These are phyloP conservation scores for Lactarius trivialis DNA, from an alignment of 768 basidiomycete species.

Conservation along the genomic window DNA sequence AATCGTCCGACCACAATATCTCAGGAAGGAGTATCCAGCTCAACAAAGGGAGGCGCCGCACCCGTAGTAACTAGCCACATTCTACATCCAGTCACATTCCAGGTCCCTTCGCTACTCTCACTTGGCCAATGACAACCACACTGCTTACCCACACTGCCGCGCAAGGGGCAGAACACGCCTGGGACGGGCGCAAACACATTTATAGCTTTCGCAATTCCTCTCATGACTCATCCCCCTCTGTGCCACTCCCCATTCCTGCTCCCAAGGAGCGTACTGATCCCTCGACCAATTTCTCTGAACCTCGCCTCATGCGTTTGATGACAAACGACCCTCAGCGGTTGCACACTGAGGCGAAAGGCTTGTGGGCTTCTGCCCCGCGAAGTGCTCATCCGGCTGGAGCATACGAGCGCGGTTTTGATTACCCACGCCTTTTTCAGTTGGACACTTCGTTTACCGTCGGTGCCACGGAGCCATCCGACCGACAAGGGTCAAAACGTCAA, in stretches of 20 bases:
- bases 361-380: conserved; percentile 20
- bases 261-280: conserved; percentile 11
- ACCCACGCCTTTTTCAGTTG: conserved; percentile 16
- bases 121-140: conserved; percentile 11
- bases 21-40: neutral
- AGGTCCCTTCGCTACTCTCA: neutral
- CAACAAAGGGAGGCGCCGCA: conserved; percentile 2
- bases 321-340: conserved; percentile 13
- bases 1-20: conserved; percentile 1
- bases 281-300: conserved; percentile 6
- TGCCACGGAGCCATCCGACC: conserved; percentile 2
- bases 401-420: conserved; percentile 15
- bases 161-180: neutral
- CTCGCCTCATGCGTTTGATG: conserved; percentile 7
- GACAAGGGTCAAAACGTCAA: conserved; percentile 5
- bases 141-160: conserved; percentile 1
- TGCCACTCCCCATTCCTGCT: neutral
- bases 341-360: conserved; percentile 16
- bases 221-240: neutral
- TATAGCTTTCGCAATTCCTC: conserved; percentile 4
- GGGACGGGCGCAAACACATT: conserved; percentile 7
- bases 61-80: conserved; percentile 5
- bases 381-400: conserved; percentile 17
- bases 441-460: conserved; percentile 2
- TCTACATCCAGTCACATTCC: neutral